Evolutionary conservation across 371 early-diverging fungal species (phyloP).

Genomic region (Mortierella sp.): DNA sequence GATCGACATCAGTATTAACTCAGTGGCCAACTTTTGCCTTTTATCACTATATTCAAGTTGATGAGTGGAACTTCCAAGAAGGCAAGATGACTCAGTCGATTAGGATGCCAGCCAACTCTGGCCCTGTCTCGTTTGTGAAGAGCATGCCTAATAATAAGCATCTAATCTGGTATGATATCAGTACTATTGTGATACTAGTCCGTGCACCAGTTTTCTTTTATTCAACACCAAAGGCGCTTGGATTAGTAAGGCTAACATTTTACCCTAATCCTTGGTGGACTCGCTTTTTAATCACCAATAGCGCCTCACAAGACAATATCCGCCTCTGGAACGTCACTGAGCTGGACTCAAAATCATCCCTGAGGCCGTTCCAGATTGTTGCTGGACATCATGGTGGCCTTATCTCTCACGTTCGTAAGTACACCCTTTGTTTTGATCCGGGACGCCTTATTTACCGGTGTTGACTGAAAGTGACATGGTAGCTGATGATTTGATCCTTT

Average conservation of each 20-base stretch:
- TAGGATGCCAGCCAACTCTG: constrained; percentile 90
- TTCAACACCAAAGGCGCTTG: constrained; percentile 13
- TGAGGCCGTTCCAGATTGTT: constrained; percentile 89
- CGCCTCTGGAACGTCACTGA: constrained; percentile 84
- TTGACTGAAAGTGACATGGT: background rate
- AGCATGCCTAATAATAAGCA: constrained; percentile 84
- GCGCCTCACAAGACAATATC: constrained; percentile 93
- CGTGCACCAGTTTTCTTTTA: no score
- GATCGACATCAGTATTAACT: background rate
- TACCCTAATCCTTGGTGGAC: background rate
- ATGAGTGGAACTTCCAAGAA: constrained; percentile 86
- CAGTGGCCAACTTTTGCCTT: background rate
- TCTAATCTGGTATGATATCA: constrained; percentile 78
- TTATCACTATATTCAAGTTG: constrained; percentile 62
- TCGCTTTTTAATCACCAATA: constrained; percentile 28
- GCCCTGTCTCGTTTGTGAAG: constrained; percentile 85
- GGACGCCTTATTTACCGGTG: background rate
- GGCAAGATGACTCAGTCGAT: constrained; percentile 76
- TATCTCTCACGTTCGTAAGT: constrained; percentile 81
- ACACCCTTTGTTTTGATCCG: background rate
- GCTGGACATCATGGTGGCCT: constrained; percentile 92
- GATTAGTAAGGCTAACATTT: constrained; percentile 2
- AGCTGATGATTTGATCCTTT: background rate
- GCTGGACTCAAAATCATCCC: constrained; percentile 55
- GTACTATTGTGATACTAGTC: background rate